Evolutionary conservation across 2,329 filamentous ascomycete genomes (phyloP), one percentile per base, ranked within the genome.

Genomic region (Akanthomyces lecanii): DNA sequence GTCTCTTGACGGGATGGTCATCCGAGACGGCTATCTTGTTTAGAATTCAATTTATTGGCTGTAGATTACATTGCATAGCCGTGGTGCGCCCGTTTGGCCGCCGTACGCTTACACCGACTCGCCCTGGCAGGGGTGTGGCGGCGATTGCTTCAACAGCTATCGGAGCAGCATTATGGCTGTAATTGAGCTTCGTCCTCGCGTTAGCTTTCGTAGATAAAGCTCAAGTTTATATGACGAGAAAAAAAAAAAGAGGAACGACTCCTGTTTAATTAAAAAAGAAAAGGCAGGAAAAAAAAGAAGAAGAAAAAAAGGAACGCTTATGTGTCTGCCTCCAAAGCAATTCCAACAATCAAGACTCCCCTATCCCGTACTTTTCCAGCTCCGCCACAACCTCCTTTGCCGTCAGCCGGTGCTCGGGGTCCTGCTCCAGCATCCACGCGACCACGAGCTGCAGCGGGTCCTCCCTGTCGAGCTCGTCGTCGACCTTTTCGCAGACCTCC

Each of bases 71-170:
- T 5, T 61, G 58, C 58, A 53, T 61, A 6, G 21, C 23, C n/a
- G 16, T 30, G n/a, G n/a, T 53, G 36, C 40, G 48, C 45, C 38
- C 21, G 28, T 53, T 42, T 44, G 36, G 21, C 16, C 42, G 23
- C 47, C 33, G 30, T 50, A 33, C 56, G 47, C 38, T 61, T 50
- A 61, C 58, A 61, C 58, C 58, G 38, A 61, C 58, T 61, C 11
- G 6, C 18, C 10, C 18, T 11, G 12, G 42, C 55, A 47, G 54
- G 54, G 54, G 33, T 28, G 23, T 23, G 28, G 6, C 23, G 18
- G 25, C n/a, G 44, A 38, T 48, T 38, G 42, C 42, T 11, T 58
- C 55, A 12, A 10, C 11, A 47, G 10, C 11, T 16, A 33, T 45
- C 10, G 8, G 10, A 23, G 18, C 3, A 21, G 28, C 6, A 53